Conservation (phyloP, 805 yeast species). For the Lipomyces chichibuensis region DNA sequence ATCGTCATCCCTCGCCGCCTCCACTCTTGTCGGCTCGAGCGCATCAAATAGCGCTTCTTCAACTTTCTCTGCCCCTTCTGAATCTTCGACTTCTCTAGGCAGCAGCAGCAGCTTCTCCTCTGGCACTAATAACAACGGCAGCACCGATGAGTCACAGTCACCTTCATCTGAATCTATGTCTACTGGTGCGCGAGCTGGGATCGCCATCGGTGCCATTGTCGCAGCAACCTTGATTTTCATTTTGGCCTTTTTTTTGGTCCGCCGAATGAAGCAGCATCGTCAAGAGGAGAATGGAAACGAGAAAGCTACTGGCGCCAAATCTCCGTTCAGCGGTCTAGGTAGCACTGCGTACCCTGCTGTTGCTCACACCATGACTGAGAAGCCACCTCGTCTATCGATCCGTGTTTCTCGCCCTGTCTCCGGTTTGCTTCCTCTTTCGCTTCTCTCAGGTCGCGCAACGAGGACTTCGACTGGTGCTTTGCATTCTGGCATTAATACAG, state of each 20-base stretch:
- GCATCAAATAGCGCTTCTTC: slow-evolving; percentile 7
- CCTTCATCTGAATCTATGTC: slow-evolving; percentile 48
- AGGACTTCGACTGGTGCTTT: slow-evolving; percentile 28
- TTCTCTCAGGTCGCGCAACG: slow-evolving; percentile 31
- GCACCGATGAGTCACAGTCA: slow-evolving; percentile 62
- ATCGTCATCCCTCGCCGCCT: neutral
- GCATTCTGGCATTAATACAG: neutral
- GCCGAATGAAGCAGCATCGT: slow-evolving; percentile 21
- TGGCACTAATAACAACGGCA: neutral
- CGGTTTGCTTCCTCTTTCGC: slow-evolving; percentile 34
- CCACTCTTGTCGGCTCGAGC: slow-evolving; percentile 2
- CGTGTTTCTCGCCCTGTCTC: slow-evolving; percentile 29
- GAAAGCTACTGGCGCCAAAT: neutral
- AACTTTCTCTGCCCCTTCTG: slow-evolving; percentile 4
- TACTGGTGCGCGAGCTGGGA: slow-evolving; percentile 34
- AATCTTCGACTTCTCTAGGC: slow-evolving; percentile 4
- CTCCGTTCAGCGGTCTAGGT: neutral
- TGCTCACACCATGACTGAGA: slow-evolving; percentile 14
- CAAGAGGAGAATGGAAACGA: slow-evolving; percentile 9
- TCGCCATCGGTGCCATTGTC: slow-evolving; percentile 30
- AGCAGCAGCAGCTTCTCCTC: slow-evolving; percentile 4
- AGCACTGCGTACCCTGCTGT: slow-evolving; percentile 11
- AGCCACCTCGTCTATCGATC: slow-evolving; percentile 33
- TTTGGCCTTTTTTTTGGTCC: slow-evolving; percentile 26
- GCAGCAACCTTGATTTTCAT: slow-evolving; percentile 20